Evolutionary conservation across 805 yeast species (phyloP).

Genomic region (Barnettozyma populi): DNA sequence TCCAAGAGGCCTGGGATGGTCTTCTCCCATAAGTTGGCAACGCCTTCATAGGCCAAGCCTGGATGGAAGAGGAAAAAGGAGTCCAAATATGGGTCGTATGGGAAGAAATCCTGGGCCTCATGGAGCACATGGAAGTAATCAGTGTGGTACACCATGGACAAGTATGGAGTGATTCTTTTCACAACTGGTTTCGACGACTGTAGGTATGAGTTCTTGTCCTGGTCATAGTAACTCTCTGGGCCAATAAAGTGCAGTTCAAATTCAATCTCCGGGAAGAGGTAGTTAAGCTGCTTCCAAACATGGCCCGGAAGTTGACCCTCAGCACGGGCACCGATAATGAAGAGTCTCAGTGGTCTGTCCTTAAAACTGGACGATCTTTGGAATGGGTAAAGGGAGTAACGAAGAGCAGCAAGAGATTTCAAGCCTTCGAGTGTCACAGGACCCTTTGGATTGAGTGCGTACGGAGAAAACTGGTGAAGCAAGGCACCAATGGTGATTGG

Average conservation of each 20-base stretch:
- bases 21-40: slow-evolving; percentile 75
- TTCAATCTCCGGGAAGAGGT: slow-evolving; percentile 73
- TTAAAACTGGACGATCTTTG: slow-evolving; percentile 50
- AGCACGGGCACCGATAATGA: slow-evolving; percentile 86
- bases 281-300: slow-evolving; percentile 91
- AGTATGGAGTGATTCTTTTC: slow-evolving; percentile 65
- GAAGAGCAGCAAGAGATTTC: slow-evolving; percentile 86
- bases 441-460: slow-evolving; percentile 73
- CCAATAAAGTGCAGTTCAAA: slow-evolving; percentile 92
- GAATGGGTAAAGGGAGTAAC: slow-evolving; percentile 82
- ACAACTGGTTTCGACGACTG: slow-evolving; percentile 60
- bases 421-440: slow-evolving; percentile 89
- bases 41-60: slow-evolving; percentile 80
- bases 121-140: slow-evolving; percentile 88
- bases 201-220: slow-evolving; percentile 56
- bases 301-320: slow-evolving; percentile 92
- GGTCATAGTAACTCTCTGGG: slow-evolving; percentile 82
- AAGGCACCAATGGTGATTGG: slow-evolving; percentile 86
- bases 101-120: slow-evolving; percentile 91
- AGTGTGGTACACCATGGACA: slow-evolving; percentile 78
- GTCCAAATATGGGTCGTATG: slow-evolving; percentile 95
- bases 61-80: slow-evolving; percentile 94
- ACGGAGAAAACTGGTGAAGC: slow-evolving; percentile 82
- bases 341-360: slow-evolving; percentile 85
- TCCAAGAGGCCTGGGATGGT: slow-evolving; percentile 83